Percentiles rank a stretch among this genome's conserved stretches.
Conservation (phyloP, 1,284 basidiomycete species). For the Ganoderma lucidum region DNA sequence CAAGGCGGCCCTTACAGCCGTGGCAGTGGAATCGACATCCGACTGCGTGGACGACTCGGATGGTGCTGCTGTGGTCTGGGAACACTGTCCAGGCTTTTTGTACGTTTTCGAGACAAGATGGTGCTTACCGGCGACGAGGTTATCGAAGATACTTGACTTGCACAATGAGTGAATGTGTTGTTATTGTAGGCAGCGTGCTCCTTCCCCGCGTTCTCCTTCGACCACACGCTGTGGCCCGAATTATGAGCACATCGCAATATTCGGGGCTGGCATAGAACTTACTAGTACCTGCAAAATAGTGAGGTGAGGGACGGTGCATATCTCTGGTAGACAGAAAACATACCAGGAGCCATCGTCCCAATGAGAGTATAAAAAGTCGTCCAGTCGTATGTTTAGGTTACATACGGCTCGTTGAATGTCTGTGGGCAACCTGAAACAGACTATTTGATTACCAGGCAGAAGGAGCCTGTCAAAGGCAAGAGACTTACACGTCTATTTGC, state of each 20-base stretch:
- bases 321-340: neutral
- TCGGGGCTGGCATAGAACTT: neutral
- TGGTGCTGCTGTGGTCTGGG: neutral
- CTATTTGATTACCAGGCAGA: neutral
- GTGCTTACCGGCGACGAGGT: neutral
- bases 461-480: too few relatives aligned
- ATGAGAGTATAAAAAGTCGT: constrained; percentile 27
- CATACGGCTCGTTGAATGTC: constrained; percentile 27
- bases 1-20: neutral
- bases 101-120: neutral
- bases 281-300: constrained; percentile 29
- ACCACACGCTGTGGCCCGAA: constrained; percentile 16
- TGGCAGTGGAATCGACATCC: neutral
- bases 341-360: constrained; percentile 33
- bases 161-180: constrained; percentile 25
- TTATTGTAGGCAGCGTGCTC: constrained; percentile 20
- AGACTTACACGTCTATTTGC: neutral
- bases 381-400: constrained; percentile 26
- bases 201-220: constrained; percentile 21
- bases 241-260: neutral
- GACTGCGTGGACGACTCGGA: neutral
- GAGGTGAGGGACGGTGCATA: neutral
- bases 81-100: neutral
- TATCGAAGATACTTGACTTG: constrained; percentile 10
- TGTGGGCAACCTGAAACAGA: constrained; percentile 15